A percentile compares a stretch with the other conserved stretches of the same genome.
Evolutionary conservation across 2,329 filamentous ascomycete genomes (phyloP).

Genomic region (Sclerotiophoma versabilis): DNA sequence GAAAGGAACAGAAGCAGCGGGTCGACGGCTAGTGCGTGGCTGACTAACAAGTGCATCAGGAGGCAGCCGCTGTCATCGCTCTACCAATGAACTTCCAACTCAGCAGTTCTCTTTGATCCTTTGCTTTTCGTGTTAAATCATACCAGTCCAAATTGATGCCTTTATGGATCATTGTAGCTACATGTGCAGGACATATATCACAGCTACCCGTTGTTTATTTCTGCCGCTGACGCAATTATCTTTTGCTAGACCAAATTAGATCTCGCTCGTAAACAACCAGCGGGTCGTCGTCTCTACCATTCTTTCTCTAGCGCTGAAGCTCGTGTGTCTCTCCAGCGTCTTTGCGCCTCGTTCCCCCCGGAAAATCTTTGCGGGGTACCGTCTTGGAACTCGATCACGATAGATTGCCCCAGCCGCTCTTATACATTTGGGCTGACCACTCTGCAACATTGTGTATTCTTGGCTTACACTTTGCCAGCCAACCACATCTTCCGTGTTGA

Average conservation of each 20-base stretch:
- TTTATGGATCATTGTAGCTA: too few species aligned
- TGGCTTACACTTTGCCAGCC: conserved; percentile 1
- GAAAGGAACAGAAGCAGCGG: background rate
- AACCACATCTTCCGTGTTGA: background rate
- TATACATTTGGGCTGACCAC: background rate
- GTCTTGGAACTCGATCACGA: conserved; percentile 12
- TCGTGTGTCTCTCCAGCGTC: background rate
- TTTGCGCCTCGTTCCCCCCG: background rate
- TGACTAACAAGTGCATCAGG: too few species aligned
- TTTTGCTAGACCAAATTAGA: too few species aligned
- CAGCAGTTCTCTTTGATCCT: too few species aligned
- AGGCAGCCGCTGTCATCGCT: too few species aligned
- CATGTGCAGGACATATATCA: too few species aligned
- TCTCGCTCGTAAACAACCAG: too few species aligned
- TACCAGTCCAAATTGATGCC: too few species aligned
- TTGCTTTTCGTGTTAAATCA: too few species aligned
- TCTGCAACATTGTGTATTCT: background rate
- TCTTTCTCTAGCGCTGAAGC: background rate
- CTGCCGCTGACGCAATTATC: too few species aligned
- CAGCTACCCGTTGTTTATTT: too few species aligned
- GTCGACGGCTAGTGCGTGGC: background rate
- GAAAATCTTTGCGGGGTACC: conserved; percentile 18
- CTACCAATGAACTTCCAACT: too few species aligned
- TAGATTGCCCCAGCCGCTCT: conserved; percentile 4
- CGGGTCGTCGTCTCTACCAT: background rate